Evolutionary conservation across 202 grass and related monocot genomes (phyloP).

Genomic region (Saccharum hybrid): DNA sequence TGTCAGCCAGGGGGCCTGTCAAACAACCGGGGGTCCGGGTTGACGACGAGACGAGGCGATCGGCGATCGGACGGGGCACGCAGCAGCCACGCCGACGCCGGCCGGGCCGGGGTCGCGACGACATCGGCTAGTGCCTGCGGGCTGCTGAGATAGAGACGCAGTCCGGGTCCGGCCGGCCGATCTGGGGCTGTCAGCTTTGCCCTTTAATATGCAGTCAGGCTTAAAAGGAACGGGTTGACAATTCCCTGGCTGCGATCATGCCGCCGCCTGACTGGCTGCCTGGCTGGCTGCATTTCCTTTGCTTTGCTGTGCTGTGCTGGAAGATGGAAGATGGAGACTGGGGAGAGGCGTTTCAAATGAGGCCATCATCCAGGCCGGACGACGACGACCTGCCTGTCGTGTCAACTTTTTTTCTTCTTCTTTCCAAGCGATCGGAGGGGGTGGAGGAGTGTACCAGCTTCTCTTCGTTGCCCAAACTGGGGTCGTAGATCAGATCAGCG

Average conservation of each 20-base stretch:
- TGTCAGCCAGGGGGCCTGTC: conserved; percentile 22
- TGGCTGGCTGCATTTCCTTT: background rate
- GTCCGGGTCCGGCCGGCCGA: background rate
- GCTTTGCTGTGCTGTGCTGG: background rate
- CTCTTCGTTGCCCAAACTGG: background rate
- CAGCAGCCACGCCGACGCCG: background rate
- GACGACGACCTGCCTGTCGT: conserved; percentile 19
- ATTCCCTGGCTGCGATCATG: conserved; percentile 39
- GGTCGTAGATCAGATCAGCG: background rate
- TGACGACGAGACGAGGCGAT: background rate
- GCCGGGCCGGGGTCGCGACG: background rate
- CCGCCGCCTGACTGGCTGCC: background rate
- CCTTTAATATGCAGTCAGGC: background rate
- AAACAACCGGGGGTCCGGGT: conserved; percentile 9
- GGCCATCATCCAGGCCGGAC: background rate
- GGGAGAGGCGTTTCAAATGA: conserved; percentile 25
- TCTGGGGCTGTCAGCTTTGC: conserved; percentile 20
- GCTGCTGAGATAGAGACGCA: conserved; percentile 23
- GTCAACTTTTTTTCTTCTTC: background rate
- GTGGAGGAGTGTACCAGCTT: background rate
- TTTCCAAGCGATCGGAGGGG: background rate
- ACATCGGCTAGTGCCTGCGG: conserved; percentile 42
- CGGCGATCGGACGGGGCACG: background rate
- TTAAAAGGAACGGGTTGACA: conserved; percentile 8
- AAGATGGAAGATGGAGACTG: background rate